phyloP scores from a whole-genome alignment of 192 early-diverging fungal genomes.

The Dimargaris verticillata region DNA sequence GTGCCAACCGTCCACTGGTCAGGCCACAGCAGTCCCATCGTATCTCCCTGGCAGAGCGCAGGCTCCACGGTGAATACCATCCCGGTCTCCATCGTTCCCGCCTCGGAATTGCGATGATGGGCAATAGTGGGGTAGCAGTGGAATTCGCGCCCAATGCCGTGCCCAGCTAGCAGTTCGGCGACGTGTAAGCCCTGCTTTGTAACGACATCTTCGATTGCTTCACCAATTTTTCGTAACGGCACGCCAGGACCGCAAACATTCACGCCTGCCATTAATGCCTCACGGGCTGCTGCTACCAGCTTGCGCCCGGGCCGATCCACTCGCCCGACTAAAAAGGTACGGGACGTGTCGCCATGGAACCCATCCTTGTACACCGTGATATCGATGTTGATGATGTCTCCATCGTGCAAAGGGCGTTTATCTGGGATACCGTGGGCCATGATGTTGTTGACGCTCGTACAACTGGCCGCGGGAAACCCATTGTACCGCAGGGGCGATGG shows the following conservation, averaged over 20 bases:
- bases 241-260: constrained; percentile 56
- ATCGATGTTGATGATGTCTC: constrained; percentile 68
- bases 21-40: constrained; percentile 57
- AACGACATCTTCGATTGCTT: constrained; percentile 33
- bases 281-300: constrained; percentile 37
- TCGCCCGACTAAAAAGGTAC: constrained; percentile 40
- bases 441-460: constrained; percentile 72
- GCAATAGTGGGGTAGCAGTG: constrained; percentile 68
- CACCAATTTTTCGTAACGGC: constrained; percentile 46
- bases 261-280: constrained; percentile 42
- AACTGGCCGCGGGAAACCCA: constrained; percentile 57
- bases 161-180: constrained; percentile 61
- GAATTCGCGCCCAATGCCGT: constrained; percentile 73
- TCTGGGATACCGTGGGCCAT: constrained; percentile 68
- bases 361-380: constrained; percentile 48
- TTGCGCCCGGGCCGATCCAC: constrained; percentile 36
- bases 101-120: constrained; percentile 58
- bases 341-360: constrained; percentile 58
- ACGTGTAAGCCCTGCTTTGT: constrained; percentile 35
- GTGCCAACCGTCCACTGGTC: constrained; percentile 75
- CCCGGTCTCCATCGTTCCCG: constrained; percentile 49
- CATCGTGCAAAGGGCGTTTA: constrained; percentile 33
- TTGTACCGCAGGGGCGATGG: constrained; percentile 65
- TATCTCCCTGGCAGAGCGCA: constrained; percentile 62
- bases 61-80: constrained; percentile 88